Conservation (phyloP, 2,329 filamentous ascomycete genomes). For the Chaetomiaceae sp. region DNA sequence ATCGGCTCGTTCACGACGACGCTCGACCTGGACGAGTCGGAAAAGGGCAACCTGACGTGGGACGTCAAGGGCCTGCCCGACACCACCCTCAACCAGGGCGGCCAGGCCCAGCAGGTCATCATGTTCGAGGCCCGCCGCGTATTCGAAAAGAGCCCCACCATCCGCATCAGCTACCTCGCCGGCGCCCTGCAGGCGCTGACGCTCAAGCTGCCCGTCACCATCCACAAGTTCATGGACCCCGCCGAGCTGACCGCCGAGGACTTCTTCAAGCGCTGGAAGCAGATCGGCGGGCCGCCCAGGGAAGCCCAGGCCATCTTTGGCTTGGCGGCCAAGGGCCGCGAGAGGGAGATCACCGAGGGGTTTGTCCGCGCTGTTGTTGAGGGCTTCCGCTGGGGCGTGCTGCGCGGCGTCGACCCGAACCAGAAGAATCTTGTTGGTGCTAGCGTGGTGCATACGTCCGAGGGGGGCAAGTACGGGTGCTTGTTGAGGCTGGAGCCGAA, state of each 20-base stretch:
- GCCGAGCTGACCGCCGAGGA: slow-evolving; percentile 83
- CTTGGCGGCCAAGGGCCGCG: slow-evolving; percentile 48
- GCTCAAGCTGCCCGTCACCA: slow-evolving; percentile 77
- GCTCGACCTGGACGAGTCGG: slow-evolving; percentile 69
- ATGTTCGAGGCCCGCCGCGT: slow-evolving; percentile 85
- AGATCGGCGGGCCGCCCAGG: slow-evolving; percentile 83
- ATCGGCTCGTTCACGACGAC: slow-evolving; percentile 94
- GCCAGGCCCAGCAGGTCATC: slow-evolving; percentile 86
- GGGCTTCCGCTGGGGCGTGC: slow-evolving; percentile 83
- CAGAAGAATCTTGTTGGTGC: slow-evolving; percentile 89
- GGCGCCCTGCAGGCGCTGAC: slow-evolving; percentile 91
- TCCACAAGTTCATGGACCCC: slow-evolving; percentile 96
- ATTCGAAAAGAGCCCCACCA: slow-evolving; percentile 81
- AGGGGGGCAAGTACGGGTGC: slow-evolving; percentile 89
- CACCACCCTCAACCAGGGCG: slow-evolving; percentile 66
- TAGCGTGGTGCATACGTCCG: slow-evolving; percentile 75
- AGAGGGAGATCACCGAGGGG: slow-evolving; percentile 61
- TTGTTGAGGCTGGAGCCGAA: slow-evolving; percentile 92
- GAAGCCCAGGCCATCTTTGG: slow-evolving; percentile 88
- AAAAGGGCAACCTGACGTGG: slow-evolving; percentile 66
- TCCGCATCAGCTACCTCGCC: slow-evolving; percentile 89
- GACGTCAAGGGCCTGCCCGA: slow-evolving; percentile 88
- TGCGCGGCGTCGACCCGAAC: slow-evolving; percentile 86
- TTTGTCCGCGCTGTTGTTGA: slow-evolving; percentile 71
- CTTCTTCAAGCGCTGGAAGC: slow-evolving; percentile 99